Conservation (phyloP, 495 filamentous ascomycete species). For the Copromyces sp. region DNA sequence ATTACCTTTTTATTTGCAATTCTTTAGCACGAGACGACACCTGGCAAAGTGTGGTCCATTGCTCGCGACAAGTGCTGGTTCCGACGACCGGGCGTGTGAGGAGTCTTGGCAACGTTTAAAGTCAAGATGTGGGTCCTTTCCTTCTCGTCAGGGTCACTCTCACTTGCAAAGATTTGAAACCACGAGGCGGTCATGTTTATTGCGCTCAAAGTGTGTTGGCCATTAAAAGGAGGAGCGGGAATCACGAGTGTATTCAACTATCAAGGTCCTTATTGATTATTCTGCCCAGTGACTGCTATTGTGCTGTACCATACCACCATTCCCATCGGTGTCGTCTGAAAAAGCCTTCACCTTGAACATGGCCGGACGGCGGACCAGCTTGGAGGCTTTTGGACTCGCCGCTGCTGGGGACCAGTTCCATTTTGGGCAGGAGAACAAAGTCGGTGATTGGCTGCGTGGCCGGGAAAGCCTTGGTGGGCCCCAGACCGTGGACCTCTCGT, state of each 20-base stretch:
- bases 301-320: not conserved
- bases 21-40: not conserved
- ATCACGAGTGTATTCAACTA: not conserved
- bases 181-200: not conserved
- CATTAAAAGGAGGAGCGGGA: not conserved
- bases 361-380: not conserved
- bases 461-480: not conserved
- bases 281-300: not conserved
- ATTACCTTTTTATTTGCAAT: not conserved
- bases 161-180: not conserved
- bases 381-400: not conserved
- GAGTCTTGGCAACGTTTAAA: not conserved
- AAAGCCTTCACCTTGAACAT: not conserved
- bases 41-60: not conserved
- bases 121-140: not conserved
- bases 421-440: not conserved
- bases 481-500: not conserved
- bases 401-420: not conserved
- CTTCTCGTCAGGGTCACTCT: not conserved
- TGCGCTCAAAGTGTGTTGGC: not conserved
- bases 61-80: not conserved
- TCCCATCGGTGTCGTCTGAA: not conserved
- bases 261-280: not conserved
- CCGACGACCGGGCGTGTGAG: not conserved
- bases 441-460: not conserved